Conservation (phyloP, 805 yeast species). For the Candida dajiaensis region DNA sequence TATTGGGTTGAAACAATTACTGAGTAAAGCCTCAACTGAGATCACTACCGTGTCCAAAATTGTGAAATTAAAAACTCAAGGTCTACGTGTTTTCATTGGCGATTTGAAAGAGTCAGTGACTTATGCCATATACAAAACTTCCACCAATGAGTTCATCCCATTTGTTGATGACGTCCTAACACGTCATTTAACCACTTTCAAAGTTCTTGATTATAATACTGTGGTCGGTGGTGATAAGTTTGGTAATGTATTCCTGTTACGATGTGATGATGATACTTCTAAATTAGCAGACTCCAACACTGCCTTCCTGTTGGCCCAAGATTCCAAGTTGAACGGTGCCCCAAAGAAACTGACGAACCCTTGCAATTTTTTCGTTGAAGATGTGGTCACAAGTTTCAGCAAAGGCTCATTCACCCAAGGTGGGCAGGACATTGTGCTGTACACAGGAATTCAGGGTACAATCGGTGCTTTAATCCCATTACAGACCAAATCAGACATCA, state of each 20-base stretch:
- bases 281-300: slow-evolving; percentile 42
- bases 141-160: slow-evolving; percentile 46
- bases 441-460: slow-evolving; percentile 77
- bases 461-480: slow-evolving; percentile 73
- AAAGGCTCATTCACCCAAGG: slow-evolving; percentile 50
- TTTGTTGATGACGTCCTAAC: slow-evolving; percentile 65
- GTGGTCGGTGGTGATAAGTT: slow-evolving; percentile 82
- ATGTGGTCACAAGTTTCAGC: slow-evolving; percentile 58
- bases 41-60: slow-evolving; percentile 43
- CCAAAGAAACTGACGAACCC: slow-evolving; percentile 43
- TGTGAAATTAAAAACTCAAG: slow-evolving; percentile 47
- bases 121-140: slow-evolving; percentile 45
- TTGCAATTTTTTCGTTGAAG: slow-evolving; percentile 63
- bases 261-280: slow-evolving; percentile 50
- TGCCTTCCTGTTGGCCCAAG: slow-evolving; percentile 30
- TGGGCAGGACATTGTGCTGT: slow-evolving; percentile 62
- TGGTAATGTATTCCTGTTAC: slow-evolving; percentile 68
- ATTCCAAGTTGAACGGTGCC: slow-evolving; percentile 39
- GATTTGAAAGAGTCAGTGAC: slow-evolving; percentile 67
- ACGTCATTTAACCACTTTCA: slow-evolving; percentile 58
- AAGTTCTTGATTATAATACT: slow-evolving; percentile 67
- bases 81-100: slow-evolving; percentile 58
- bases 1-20: slow-evolving; percentile 72
- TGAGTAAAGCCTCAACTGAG: slow-evolving; percentile 53
- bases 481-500: slow-evolving; percentile 52